Base-by-base conservation (phyloP, 208 protist genomes). In the Acanthamoeba triangularis region DNA sequence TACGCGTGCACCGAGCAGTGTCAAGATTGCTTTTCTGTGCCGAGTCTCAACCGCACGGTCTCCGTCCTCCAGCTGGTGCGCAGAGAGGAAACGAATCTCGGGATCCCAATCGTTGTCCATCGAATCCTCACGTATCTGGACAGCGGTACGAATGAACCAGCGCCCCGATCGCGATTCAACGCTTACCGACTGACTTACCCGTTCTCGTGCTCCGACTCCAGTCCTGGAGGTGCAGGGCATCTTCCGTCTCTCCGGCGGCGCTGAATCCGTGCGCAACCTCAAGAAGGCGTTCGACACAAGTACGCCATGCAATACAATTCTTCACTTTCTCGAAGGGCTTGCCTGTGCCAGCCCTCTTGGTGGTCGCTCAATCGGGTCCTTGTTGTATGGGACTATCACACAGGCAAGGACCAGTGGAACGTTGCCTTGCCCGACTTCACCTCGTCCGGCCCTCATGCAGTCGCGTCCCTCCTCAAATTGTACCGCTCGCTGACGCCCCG, bases 401-500 rank as follows among this genome's bases (percentile, higher is more conserved):
- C 47, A 87, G 78, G 78, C 47, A 87, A 59, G 78, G 78, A 87
- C 78, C 78, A 35, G 30, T 87, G 78, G 78, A 61, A 16, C 78
- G 78, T 87, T 7, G 20, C 78, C 20, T n/a, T 87, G 30, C 78
- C 78, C 18, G 78, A 87, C 44, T 23, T 41, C 47, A 14, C 20
- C 78, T n/a, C 33, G 0, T 52, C 47, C 13, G 78, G 78, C 0
- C 78, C 78, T 54, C 78, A 87, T 35, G 16, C 25, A 18, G 44
- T 87, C 18, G 78, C 78, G 3, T 87, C 78, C 7, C 78, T 87
- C 44, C 44, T 87, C 20, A 87, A 87, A 35, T 25, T 87, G 78
- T 87, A 59, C 78, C 25, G 14, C 18, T 82, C 28, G 69, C 69
- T 37, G 25, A 47, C 69, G 25, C 6, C 1, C n/a, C n/a, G n/a